phyloP scores from a whole-genome alignment of 441 rosid genomes.

The Bocquillonia castaneifolia region DNA sequence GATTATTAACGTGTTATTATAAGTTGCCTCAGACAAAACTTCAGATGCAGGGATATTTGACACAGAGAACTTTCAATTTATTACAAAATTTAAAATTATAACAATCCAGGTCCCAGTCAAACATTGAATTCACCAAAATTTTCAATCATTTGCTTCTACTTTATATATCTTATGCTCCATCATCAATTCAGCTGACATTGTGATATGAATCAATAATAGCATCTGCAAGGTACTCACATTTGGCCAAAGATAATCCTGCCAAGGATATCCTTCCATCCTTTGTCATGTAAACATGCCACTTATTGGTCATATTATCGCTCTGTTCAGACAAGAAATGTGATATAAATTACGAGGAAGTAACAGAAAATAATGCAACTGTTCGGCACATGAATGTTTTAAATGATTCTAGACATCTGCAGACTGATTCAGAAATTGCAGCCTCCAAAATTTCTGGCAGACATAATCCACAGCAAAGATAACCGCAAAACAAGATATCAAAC shows the following conservation, averaged over 20 bases:
- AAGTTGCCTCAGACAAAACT: not conserved
- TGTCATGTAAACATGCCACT: constrained; percentile 95
- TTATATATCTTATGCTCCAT: not conserved
- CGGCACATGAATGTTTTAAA: not conserved
- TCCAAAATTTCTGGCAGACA: not conserved
- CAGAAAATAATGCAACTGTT: not conserved
- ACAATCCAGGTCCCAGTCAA: constrained; percentile 1
- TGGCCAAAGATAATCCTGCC: constrained; percentile 81
- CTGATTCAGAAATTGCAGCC: not conserved
- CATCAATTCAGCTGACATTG: constrained; percentile 47
- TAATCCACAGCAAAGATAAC: not conserved
- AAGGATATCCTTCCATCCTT: constrained; percentile 91
- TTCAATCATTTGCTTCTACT: constrained; percentile 8
- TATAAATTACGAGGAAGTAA: not conserved
- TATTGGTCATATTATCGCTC: constrained; percentile 87
- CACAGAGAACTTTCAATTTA: constrained; percentile 16
- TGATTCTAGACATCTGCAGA: not conserved
- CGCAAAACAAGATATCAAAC: not conserved
- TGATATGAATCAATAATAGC: constrained; percentile 79
- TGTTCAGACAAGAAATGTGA: constrained; percentile 25
- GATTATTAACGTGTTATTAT: not conserved
- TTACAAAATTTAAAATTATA: constrained; percentile 17
- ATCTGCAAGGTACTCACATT: constrained; percentile 86
- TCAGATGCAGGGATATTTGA: not conserved
- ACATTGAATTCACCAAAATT: not conserved